Conservation (phyloP, 2,329 filamentous ascomycete species). For the Monosporascus sp. region DNA sequence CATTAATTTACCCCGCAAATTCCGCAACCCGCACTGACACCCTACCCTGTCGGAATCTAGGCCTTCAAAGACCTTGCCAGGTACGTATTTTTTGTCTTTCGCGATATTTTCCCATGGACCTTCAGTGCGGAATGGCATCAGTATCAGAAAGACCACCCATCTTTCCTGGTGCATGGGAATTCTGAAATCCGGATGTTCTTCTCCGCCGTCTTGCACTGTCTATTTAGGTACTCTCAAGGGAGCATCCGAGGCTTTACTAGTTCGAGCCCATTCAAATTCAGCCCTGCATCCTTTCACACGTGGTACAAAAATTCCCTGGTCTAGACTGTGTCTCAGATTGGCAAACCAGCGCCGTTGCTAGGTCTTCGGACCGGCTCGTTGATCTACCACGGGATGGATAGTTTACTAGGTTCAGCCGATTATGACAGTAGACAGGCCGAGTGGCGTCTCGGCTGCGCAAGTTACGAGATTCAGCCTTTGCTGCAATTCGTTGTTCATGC, state of each 20-base stretch:
- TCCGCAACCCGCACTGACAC: constrained; percentile 12
- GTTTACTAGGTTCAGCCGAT: neutral
- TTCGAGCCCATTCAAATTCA: neutral
- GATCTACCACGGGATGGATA: neutral
- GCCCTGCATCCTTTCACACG: neutral
- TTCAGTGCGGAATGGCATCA: neutral
- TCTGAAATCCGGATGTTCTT: neutral
- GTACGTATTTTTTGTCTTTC: constrained; percentile 15
- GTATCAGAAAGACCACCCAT: neutral
- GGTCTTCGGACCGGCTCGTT: no score
- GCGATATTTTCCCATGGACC: neutral
- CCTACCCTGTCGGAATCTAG: constrained; percentile 15
- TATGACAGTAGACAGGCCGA: neutral
- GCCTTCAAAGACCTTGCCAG: constrained; percentile 27
- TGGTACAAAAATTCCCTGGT: neutral
- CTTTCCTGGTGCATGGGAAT: neutral
- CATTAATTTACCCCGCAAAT: neutral
- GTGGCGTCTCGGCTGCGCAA: neutral
- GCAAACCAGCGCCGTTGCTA: no score
- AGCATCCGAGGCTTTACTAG: neutral
- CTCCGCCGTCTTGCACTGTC: neutral
- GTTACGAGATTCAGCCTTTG: neutral
- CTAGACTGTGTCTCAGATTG: neutral
- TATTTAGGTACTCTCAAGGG: neutral
- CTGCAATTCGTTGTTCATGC: neutral